Conservation (phyloP, 441 rosid genomes). For the Lagerstroemia fauriei region DNA sequence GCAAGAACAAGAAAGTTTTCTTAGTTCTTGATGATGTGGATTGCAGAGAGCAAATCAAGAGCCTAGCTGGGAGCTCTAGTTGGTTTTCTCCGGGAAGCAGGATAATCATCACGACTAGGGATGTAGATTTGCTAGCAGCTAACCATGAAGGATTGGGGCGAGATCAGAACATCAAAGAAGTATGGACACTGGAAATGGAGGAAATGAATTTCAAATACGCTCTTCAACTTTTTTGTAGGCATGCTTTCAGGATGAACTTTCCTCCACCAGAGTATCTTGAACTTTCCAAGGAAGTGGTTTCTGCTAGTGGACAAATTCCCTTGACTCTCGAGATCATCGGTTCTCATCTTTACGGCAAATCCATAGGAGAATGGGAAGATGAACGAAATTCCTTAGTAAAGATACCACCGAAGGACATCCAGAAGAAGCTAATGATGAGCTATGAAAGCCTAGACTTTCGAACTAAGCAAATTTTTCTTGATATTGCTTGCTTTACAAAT, state of each 20-base stretch:
- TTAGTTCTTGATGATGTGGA: not conserved
- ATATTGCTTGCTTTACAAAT: slow-evolving; percentile 10
- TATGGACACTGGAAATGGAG: not conserved
- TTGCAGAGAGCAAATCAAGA: not conserved
- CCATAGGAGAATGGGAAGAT: not conserved
- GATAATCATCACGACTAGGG: slow-evolving; percentile 6
- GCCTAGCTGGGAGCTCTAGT: not conserved
- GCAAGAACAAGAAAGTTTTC: not conserved
- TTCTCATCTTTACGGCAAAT: not conserved
- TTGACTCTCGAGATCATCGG: not conserved
- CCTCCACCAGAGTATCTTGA: not conserved
- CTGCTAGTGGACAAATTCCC: slow-evolving; percentile 6
- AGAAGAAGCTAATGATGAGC: not conserved
- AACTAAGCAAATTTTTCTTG: slow-evolving; percentile 14
- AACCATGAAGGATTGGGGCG: too few species aligned
- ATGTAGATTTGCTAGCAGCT: not conserved
- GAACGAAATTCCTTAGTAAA: not conserved
- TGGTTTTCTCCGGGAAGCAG: slow-evolving; percentile 8
- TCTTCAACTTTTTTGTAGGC: not conserved
- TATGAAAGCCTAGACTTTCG: not conserved
- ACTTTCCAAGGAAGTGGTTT: not conserved
- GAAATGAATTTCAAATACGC: not conserved
- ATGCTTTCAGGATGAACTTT: not conserved
- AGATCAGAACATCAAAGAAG: too few species aligned
- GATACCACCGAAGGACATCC: not conserved